Base-by-base conservation (phyloP, 2,329 filamentous ascomycete species). In the Penicillium griseofulvum region DNA sequence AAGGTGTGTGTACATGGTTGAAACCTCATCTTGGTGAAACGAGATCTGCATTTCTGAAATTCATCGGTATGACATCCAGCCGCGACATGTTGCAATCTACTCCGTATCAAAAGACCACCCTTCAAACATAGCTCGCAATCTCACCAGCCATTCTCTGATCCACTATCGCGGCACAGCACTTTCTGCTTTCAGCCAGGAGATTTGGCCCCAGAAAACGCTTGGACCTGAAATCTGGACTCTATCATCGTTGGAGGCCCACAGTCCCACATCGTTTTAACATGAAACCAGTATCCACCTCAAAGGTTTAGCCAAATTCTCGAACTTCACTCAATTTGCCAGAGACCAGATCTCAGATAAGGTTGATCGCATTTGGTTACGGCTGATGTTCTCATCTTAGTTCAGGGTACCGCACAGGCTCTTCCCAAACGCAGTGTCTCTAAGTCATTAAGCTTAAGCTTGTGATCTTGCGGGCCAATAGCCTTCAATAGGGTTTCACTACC, bases 241-340 rank as follows among this genome's bases (percentile, higher is more conserved):
- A 16, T 9, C n/a, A 9, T 31, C 16, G 29, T 33, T 19, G 26
- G 16, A 28, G 52, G 39, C 28, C 46, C 46, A 44, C 38, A 31
- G 24, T 52, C 34, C 42, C 42, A 46, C 34, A 6, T 34, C 22
- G 10, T 12, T 26, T 31, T 16, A 39, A 39, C 6, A 33, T 44
- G 52, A 54, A 54, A 54, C 52, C 16, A 7, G 37, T 48, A 17
- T 43, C 52, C 52, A 54, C 46, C 33, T 29, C 33, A 16, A 52
- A 42, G 29, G 19, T 34, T 26, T 12, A n/a, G 11, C 26, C n/a
- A 3, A 12, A 26, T 26, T 26, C 7, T 41, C 50, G 41, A 36
- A 48, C 10, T 10, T 12, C 16, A 8, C 14, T 24, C 44, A 16
- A 52, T 48, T 48, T 48, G 34, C 16, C 8, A 17, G 31, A 41